Percentiles rank a stretch among this genome's conserved stretches.
phyloP scores from a whole-genome alignment of 306 rosid genomes.

The Pueraria montana region DNA sequence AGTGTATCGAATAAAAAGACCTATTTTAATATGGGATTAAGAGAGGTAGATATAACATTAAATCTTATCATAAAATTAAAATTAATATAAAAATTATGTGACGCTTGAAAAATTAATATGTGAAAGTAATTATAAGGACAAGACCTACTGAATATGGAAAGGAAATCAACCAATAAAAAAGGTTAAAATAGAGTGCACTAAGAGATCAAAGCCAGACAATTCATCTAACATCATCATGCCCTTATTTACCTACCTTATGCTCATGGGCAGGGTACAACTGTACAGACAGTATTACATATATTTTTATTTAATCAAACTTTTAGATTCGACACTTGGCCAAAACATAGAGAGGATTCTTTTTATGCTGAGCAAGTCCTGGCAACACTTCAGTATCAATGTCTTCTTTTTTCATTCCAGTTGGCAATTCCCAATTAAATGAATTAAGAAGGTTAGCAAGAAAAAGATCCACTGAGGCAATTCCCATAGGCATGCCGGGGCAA shows the following conservation, averaged over 20 bases:
- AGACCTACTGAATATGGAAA: not conserved
- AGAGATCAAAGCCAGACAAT: not conserved
- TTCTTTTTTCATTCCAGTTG: not conserved
- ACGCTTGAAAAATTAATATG: not conserved
- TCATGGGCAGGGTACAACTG: not conserved
- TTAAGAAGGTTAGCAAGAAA: constrained; percentile 23
- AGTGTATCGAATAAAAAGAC: too few species aligned
- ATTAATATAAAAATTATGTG: not conserved
- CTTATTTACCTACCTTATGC: not conserved
- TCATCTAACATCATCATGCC: not conserved
- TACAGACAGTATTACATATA: too few species aligned
- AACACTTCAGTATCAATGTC: constrained; percentile 17
- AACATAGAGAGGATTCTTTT: constrained; percentile 21
- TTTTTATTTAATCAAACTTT: not conserved
- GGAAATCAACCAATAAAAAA: not conserved
- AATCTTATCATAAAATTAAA: too few species aligned
- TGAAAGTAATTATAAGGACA: not conserved
- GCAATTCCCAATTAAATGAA: constrained; percentile 43
- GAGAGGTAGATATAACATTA: not conserved
- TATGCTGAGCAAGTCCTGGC: not conserved
- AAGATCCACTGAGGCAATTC: constrained; percentile 4
- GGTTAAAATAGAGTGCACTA: not conserved
- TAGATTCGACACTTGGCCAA: not conserved
- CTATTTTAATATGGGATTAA: not conserved
- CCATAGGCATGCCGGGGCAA: constrained; percentile 26